Conservation (phyloP, 257 asterid genomes). For the Striga asiatica region DNA sequence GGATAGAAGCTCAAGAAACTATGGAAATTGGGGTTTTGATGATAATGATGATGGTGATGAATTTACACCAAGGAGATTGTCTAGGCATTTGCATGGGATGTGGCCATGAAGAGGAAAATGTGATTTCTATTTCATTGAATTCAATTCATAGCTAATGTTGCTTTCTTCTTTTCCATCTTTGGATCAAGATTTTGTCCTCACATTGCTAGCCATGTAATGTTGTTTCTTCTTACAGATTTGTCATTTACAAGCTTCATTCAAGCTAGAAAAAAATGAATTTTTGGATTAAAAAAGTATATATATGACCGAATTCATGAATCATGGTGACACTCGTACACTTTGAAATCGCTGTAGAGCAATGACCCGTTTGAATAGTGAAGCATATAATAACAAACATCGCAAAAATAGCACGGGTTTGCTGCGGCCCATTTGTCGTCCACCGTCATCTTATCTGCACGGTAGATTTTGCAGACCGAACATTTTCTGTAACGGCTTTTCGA, state of each 20-base stretch:
- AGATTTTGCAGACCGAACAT: constrained; percentile 82
- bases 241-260: no score
- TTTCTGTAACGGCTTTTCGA: constrained; percentile 40
- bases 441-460: constrained; percentile 60
- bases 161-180: not conserved
- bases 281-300: no score
- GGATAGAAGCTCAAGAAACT: not conserved
- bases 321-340: constrained; percentile 59
- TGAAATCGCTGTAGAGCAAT: constrained; percentile 58
- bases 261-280: no score
- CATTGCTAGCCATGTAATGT: not conserved
- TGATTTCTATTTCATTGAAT: not conserved
- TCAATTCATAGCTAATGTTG: not conserved
- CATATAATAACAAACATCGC: constrained; percentile 85
- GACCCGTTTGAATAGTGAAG: constrained; percentile 69
- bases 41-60: no score
- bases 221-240: not conserved
- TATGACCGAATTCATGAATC: no score
- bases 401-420: constrained; percentile 75
- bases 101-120: not conserved
- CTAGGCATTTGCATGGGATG: constrained; percentile 45
- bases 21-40: constrained; percentile 47
- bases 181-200: not conserved
- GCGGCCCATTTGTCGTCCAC: constrained; percentile 84
- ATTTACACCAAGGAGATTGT: constrained; percentile 70